Evolutionary conservation across 768 basidiomycete species (phyloP), one percentile per base, ranked within the genome.

Genomic region (Rhizopogon vesiculosus): DNA sequence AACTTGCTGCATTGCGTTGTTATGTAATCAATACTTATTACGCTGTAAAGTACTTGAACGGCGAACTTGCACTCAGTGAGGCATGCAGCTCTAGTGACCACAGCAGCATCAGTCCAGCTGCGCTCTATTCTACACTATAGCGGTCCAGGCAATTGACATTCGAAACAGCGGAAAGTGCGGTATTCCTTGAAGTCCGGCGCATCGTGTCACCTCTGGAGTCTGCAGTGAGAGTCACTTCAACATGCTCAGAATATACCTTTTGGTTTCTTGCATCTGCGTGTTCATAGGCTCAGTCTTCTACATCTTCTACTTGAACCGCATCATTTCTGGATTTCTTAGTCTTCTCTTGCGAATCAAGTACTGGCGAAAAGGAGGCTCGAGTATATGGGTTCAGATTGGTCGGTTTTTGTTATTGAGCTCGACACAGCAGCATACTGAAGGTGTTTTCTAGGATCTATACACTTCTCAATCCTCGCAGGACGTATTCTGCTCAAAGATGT

Each of bases 261-360:
- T 91, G 59, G 75, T 86, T 57, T 76, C 83, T 50, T 87, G 84
- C 68, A 69, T 87, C 51, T 80, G 78, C 64, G 81, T 79, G 28
- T 69, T 78, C 59, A 48, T 81, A 38, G 78, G 77, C 15, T 72
- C 86, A 7, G 71, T 90, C 54, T 74, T 91, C 58, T 91, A 91
- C 72, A 79, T 91, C 59, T 95, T 97, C 79, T 97, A 89, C 74
- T 92, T 89, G 84, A 95, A 93, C 72, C 83, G 93, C 41, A 74
- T 96, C 50, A 69, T 96, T 56, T 93, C 85, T 0, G 81, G 79
- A 53, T 56, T 89, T 53, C 72, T 93, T 56, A 81, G 85, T 13
- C 75, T 84, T 53, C 61, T 81, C 12, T 71, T 96, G 48, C 87
- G 92, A 29, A 64, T 91, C 7, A 70, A 81, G 56, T 84, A 85